These are phyloP conservation scores for Diplosphaera chodatii DNA, from an alignment of 139 green algal genomes.

Conservation along the genomic window DNA sequence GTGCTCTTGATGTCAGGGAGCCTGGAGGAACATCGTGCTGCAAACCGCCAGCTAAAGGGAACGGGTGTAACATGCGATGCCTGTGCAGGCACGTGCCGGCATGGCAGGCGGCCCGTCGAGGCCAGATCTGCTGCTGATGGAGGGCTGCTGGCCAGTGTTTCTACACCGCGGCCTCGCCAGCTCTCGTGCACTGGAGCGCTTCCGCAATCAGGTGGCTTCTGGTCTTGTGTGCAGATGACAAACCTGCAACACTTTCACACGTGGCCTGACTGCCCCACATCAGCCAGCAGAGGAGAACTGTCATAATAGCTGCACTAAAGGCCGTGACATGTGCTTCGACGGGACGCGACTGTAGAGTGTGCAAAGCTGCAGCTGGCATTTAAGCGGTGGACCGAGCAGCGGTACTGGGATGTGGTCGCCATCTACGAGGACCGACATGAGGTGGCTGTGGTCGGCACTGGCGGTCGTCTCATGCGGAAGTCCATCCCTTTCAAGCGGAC, in stretches of 20 bases:
- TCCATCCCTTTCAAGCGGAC: constrained; percentile 1
- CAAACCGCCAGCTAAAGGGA: no score
- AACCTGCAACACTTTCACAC: no score
- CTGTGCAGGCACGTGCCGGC: neutral
- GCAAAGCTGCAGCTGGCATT: constrained; percentile 13
- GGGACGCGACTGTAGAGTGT: no score
- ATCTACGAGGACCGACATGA: constrained; percentile 47
- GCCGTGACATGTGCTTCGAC: no score
- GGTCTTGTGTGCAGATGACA: no score
- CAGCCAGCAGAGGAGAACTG: no score
- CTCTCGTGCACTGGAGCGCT: constrained; percentile 48
- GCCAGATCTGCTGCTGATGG: neutral
- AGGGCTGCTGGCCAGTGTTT: constrained; percentile 27
- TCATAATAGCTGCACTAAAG: no score
- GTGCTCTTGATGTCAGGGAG: no score
- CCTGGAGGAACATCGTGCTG: no score
- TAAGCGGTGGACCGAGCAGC: constrained; percentile 12
- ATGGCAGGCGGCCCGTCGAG: neutral
- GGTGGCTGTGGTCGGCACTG: constrained; percentile 11
- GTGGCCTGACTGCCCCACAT: no score
- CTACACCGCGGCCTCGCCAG: constrained; percentile 31
- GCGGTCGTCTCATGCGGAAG: constrained; percentile 5
- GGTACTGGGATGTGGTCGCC: constrained; percentile 21
- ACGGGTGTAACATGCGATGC: neutral
- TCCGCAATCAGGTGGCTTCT: constrained; percentile 34